Base-by-base conservation (phyloP, 805 yeast genomes). In the Barnettozyma salicaria region DNA sequence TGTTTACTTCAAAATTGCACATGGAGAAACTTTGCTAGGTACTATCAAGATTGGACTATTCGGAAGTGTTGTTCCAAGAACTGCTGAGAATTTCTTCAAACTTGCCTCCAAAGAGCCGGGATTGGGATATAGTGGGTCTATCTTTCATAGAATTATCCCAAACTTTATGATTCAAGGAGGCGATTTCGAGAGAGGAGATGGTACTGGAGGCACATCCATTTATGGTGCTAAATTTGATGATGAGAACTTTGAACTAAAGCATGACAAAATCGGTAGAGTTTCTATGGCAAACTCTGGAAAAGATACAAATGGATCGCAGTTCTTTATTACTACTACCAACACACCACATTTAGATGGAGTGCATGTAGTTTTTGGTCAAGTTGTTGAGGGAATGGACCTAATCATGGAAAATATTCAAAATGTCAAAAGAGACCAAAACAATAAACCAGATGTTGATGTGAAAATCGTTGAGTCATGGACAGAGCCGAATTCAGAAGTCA, bases 81-180 rank as follows among this genome's bases (percentile, higher is more conserved):
- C 88, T 4, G 80, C 67, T 5, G 62, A 64, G 39, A 80, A 80
- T 63, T 80, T 80, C 54, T 67, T 66, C 30, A 63, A 62, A 27
- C 52, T 79, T 28, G 67, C 80, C 12, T 54, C 56, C 17, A 46
- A 26, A 41, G 42, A 14, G 19, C 47, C 63, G 23, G 52, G 45
- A 6, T 38, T 56, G 13, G 64, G 73, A 4, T 85, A 80, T 65
- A 64, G 68, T 49, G 71, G 70, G 43, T 72, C 86, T 5, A 60
- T 67, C 14, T 82, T 87, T 72, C 92, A 83, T 62, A 72, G 89
- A 43, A 76, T 87, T 34, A 79, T 83, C 44, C 68, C 75, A 30
- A 70, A 71, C 39, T 84, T 83, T 58, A 78, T 85, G 81, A 72
- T 88, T 49, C 95, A 85, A 64, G 95, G 95, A 40, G 96, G 96